phyloP scores from a whole-genome alignment of 2,329 filamentous ascomycete genomes.

The Phyllosticta capitalensis region DNA sequence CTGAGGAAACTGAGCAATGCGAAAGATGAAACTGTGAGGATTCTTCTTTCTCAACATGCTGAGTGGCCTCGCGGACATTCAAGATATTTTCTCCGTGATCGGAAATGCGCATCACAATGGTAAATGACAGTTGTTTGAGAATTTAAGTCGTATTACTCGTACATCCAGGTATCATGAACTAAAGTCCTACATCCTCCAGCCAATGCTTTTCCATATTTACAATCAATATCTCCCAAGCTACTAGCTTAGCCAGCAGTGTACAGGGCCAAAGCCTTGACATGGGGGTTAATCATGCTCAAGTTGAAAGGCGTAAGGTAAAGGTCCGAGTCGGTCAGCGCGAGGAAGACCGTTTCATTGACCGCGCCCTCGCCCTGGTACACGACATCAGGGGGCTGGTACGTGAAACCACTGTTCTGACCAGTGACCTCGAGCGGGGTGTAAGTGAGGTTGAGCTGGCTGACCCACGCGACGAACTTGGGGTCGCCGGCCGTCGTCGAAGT shows the following conservation, averaged over 20 bases:
- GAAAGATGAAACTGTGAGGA: no score
- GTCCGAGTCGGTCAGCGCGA: slow-evolving; percentile 63
- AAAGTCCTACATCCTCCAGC: background rate
- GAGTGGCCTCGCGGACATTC: background rate
- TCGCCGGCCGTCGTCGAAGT: slow-evolving; percentile 48
- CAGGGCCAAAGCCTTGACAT: slow-evolving; percentile 63
- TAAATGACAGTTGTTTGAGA: background rate
- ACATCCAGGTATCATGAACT: background rate
- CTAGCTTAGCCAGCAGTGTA: slow-evolving; percentile 63
- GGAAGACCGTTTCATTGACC: slow-evolving; percentile 70
- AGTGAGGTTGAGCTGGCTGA: slow-evolving; percentile 55
- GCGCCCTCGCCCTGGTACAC: slow-evolving; percentile 60
- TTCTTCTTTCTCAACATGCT: background rate
- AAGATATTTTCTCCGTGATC: background rate
- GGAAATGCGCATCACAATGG: background rate
- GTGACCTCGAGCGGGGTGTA: slow-evolving; percentile 55
- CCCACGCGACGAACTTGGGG: slow-evolving; percentile 65
- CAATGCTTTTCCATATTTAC: background rate
- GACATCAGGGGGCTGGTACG: slow-evolving; percentile 61
- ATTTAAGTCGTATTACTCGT: background rate
- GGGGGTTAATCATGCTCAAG: slow-evolving; percentile 61
- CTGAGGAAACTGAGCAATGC: background rate
- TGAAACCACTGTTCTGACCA: slow-evolving; percentile 50
- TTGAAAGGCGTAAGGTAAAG: slow-evolving; percentile 68
- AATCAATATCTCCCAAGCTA: background rate